phyloP scores from a whole-genome alignment of 2,329 filamentous ascomycete genomes.

The Fusarium camptoceras region DNA sequence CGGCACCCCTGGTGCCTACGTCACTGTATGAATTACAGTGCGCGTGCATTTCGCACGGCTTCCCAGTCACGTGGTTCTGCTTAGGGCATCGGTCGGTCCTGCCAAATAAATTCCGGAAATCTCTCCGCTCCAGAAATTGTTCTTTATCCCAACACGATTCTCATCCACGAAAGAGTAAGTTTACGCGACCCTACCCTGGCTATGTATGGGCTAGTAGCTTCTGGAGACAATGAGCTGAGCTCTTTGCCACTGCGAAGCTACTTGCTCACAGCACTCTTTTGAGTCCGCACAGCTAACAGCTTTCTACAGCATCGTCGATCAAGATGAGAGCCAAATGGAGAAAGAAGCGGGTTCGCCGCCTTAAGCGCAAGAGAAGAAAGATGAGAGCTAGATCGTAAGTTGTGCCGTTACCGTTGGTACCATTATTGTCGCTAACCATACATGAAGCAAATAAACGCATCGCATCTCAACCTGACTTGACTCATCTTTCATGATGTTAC shows the following conservation, averaged over 20 bases:
- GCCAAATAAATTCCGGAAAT: slow-evolving; percentile 42
- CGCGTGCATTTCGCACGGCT: fast-evolving
- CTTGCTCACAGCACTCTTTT: slow-evolving; percentile 6
- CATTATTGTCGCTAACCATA: slow-evolving; percentile 50
- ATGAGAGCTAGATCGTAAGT: slow-evolving; percentile 96
- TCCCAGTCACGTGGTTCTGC: not conserved
- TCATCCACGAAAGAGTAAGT: slow-evolving; percentile 59
- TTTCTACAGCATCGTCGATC: slow-evolving; percentile 55
- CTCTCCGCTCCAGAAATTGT: slow-evolving; percentile 49
- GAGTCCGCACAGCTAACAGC: slow-evolving; percentile 32
- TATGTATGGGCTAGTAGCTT: slow-evolving; percentile 23
- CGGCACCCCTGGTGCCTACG: not conserved
- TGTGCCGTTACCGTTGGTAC: not conserved
- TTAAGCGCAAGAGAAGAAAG: slow-evolving; percentile 99
- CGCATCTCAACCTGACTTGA: slow-evolving; percentile 68
- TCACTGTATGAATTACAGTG: not conserved
- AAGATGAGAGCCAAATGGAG: slow-evolving; percentile 98
- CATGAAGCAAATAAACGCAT: slow-evolving; percentile 74
- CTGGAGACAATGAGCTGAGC: slow-evolving; percentile 17
- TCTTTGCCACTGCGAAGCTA: slow-evolving; percentile 21
- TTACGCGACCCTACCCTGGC: slow-evolving; percentile 23
- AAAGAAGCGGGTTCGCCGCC: slow-evolving; percentile 99
- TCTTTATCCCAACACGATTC: slow-evolving; percentile 59
- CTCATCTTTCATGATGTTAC: slow-evolving; percentile 58
- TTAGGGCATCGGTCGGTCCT: not conserved